These are phyloP conservation scores for Kurtzmaniella quercitrusa DNA, from an alignment of 1,139 yeast species.

Conservation along the genomic window DNA sequence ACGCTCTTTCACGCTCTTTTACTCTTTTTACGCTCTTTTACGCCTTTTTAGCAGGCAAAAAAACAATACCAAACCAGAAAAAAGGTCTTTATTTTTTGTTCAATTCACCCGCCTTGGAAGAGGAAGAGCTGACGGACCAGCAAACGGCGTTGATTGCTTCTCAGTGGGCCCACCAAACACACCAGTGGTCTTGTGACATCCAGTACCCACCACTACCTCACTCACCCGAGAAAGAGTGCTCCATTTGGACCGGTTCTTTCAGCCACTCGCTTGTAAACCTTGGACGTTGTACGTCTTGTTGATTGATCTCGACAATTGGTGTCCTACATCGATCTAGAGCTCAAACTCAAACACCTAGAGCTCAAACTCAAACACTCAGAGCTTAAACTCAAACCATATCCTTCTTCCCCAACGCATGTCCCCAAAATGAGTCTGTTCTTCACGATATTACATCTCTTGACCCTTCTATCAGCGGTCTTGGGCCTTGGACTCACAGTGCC, in stretches of 20 bases:
- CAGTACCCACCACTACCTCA: not conserved
- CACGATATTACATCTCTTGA: not conserved
- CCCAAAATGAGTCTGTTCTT: not conserved
- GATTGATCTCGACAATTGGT: not conserved
- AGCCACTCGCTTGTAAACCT: not conserved
- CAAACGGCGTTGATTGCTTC: not conserved
- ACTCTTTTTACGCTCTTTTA: too few species aligned
- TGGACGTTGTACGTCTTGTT: not conserved
- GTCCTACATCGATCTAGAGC: not conserved
- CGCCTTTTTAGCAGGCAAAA: too few species aligned
- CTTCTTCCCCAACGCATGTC: not conserved
- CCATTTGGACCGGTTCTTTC: not conserved
- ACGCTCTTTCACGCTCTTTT: too few species aligned
- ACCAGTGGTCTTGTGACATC: not conserved
- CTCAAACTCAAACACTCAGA: too few species aligned
- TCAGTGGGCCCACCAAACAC: not conserved
- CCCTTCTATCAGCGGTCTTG: not conserved
- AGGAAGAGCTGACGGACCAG: not conserved
- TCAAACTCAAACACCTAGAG: too few species aligned
- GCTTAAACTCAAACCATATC: too few species aligned
- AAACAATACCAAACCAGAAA: not conserved
- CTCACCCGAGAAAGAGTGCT: not conserved
- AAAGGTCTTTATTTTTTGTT: not conserved
- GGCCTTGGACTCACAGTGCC: slow-evolving; percentile 6
- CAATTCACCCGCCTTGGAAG: not conserved